Percentiles rank a stretch among this genome's conserved stretches.
Conservation (phyloP, 2,329 filamentous ascomycete species). For the Xylogone sp. region DNA sequence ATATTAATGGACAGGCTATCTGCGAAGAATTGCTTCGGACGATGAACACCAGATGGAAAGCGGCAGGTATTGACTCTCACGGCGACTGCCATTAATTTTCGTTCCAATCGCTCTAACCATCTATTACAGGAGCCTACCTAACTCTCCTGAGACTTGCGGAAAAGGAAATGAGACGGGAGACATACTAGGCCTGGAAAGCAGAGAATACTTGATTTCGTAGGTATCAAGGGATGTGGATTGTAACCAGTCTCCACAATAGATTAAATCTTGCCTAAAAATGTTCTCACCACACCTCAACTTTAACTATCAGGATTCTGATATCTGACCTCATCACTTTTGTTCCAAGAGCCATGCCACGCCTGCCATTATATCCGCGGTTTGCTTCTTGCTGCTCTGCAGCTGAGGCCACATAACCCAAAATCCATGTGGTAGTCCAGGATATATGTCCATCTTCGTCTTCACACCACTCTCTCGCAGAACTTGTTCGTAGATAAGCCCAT, state of each 20-base stretch:
- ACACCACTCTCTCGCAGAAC: conserved; percentile 33
- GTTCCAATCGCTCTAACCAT: no score
- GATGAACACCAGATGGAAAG: neutral
- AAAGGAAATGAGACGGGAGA: neutral
- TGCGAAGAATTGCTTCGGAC: neutral
- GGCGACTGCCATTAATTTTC: no score
- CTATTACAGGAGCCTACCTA: neutral
- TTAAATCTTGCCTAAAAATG: no score
- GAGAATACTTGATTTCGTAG: neutral
- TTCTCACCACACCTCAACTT: no score
- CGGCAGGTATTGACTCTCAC: no score
- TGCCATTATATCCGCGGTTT: neutral
- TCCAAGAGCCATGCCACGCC: neutral
- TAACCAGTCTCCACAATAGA: no score
- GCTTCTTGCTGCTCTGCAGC: neutral
- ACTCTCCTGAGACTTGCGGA: neutral
- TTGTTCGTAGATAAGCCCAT: conserved; percentile 47
- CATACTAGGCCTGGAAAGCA: neutral
- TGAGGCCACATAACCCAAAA: neutral
- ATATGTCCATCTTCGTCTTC: neutral
- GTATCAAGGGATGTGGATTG: neutral
- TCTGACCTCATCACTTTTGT: neutral
- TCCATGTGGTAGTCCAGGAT: conserved; percentile 19
- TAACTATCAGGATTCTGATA: neutral
- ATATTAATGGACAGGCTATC: neutral